phyloP scores from a whole-genome alignment of 2,329 filamentous ascomycete species.

The Grosmannia serpens region DNA sequence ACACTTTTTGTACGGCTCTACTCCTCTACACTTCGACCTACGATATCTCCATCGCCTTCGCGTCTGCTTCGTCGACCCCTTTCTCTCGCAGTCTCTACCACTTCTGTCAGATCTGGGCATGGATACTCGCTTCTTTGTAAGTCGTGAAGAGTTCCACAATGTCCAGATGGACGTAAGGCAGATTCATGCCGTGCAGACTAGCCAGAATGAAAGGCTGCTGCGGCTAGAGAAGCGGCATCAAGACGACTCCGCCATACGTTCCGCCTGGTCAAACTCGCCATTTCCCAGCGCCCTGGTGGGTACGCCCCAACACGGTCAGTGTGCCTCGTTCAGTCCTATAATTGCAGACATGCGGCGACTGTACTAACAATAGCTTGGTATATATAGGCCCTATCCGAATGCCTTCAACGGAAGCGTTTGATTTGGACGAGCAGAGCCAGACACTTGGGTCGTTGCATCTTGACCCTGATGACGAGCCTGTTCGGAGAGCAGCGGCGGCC shows the following conservation, averaged over 20 bases:
- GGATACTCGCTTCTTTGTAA: constrained; percentile 50
- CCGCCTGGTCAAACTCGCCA: constrained; percentile 81
- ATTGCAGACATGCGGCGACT: too few relatives aligned
- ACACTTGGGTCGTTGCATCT: constrained; percentile 72
- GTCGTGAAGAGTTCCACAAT: constrained; percentile 54
- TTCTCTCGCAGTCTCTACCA: background rate
- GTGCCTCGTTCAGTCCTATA: background rate
- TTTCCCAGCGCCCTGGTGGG: constrained; percentile 78
- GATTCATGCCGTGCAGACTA: constrained; percentile 50
- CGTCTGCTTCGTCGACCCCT: background rate
- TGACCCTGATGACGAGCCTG: constrained; percentile 76
- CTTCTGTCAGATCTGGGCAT: constrained; percentile 31
- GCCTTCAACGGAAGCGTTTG: constrained; percentile 73
- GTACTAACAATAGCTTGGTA: background rate
- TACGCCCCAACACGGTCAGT: constrained; percentile 72
- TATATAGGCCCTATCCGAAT: constrained; percentile 63
- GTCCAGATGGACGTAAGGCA: constrained; percentile 62
- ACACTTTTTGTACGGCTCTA: background rate
- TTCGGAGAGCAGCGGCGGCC: constrained; percentile 64
- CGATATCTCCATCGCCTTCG: background rate
- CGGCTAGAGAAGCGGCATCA: constrained; percentile 56
- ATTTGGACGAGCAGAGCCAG: constrained; percentile 78
- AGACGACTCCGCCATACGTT: constrained; percentile 61
- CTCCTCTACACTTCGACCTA: background rate
- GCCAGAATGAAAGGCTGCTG: constrained; percentile 49